Base-by-base conservation (phyloP, 2,329 filamentous ascomycete species). In the Teratosphaeriaceae sp. region DNA sequence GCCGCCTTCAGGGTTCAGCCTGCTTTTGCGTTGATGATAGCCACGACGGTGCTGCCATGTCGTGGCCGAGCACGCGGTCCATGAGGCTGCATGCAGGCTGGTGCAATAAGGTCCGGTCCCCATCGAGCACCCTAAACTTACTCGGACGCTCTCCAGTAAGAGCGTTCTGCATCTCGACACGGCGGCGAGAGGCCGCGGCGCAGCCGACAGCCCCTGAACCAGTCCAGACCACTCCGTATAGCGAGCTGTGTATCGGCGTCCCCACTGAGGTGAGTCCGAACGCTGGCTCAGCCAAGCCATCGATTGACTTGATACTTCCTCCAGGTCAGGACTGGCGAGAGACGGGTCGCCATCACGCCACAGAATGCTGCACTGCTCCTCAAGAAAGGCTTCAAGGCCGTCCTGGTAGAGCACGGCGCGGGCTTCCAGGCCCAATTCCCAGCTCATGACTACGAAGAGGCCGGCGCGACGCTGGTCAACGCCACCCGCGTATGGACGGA, bases 341-440 rank as follows among this genome's bases (percentile, higher is more conserved):
- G 84, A 31, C 84, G 88, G 39, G 88, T 94, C 12, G 86, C 88
- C 22, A 74, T 94, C 43, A 90, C 86, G 0, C 88, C 88, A 1
- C 79, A 85, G 50, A 94, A 94, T 68, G 85, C 88, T 13, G 76
- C 82, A 2, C 69, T 94, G 1, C 69, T 95, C 1, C 77, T 89
- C 49, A 94, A 94, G 63, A 94, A 94, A 63, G 88, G 88, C 24
- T 92, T 88, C 62, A 75, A 73, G 24, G 79, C 80, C 48, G 78
- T 95, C 19, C 67, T 94, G 2, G 76, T 95, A 27, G 85, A 94
- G 67, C 78, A 80, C 16, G 85, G 85, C 29, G 88, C 88, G n/a
- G 88, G 88, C 8, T 71, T 75, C 37, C 75, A 79, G 49, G 86
- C 88, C 31, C 83, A 88, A 46, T 88, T 94, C 55, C 76, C 76